Base-by-base conservation (phyloP, 768 basidiomycete genomes). In the Leucosporidium creatinivorum region DNA sequence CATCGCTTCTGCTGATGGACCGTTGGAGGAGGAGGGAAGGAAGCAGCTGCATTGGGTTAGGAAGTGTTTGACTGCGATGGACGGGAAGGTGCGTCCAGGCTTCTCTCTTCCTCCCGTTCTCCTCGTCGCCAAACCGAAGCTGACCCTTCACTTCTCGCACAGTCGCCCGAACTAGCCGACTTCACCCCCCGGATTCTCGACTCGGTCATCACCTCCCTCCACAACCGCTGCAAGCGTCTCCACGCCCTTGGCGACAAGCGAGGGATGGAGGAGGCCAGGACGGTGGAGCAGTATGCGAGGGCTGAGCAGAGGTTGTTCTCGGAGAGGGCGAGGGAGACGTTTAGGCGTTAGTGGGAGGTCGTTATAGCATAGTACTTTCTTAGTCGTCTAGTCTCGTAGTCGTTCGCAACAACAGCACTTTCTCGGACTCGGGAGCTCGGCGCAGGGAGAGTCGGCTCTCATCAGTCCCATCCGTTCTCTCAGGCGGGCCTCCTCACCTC, bases 181-280 rank as follows among this genome's bases (percentile, higher is more conserved):
- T 39, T 64, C 33, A 67, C 62, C 28, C 69, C 66, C 0, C 58
- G 63, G 13, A 71, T 71, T 61, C 39, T 71, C 50, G 54, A 44
- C 28, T 36, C 17, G 12, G 61, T 71, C 39, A 31, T 65, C 60
- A 52, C 56, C 0, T 26, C 58, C 51, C 66, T 71, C 55, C 50
- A 54, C n/a, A 7, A 19, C 44, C 62, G 65, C 55, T 62, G 62
- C 1, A 44, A 58, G 13, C n/a, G 33, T 1, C 54, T 70, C 25
- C 26, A 59, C 28, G 55, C 54, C 21, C 15, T 56, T 7, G 18
- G 55, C 23, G 65, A 67, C 51, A n/a, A 31, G 4, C 31, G n/a
- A 1, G 65, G 65, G 13, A 65, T 65, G 3, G 62, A 58, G 58
- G 69, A 70, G 55, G 33, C 67, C 25, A 39, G 65, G 7, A 58